phyloP scores from a whole-genome alignment of 108 stramenopile species.

The Fistulifera solaris region DNA sequence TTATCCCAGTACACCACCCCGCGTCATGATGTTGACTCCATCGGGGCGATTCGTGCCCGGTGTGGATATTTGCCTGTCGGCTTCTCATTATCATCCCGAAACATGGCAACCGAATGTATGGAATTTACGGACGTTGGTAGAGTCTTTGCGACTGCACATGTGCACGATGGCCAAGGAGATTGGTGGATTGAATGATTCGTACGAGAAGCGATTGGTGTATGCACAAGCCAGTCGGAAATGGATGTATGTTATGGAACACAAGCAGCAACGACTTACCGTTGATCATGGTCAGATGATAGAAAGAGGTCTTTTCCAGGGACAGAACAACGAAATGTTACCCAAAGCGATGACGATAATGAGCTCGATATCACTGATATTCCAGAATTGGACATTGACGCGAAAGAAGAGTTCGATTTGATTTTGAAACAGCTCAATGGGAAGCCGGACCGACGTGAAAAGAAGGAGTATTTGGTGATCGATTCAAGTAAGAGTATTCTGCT shows the following conservation, averaged over 20 bases:
- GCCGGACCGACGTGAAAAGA: no score
- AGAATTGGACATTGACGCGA: no score
- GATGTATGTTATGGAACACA: neutral
- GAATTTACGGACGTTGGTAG: constrained; percentile 58
- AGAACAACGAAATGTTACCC: neutral
- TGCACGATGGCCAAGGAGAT: constrained; percentile 72
- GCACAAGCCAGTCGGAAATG: neutral
- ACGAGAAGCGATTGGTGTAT: constrained; percentile 1
- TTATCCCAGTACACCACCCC: constrained; percentile 80
- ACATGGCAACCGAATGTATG: constrained; percentile 75
- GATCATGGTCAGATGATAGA: constrained; percentile 36
- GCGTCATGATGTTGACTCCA: constrained; percentile 77
- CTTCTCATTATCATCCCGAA: constrained; percentile 81
- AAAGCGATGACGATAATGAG: neutral
- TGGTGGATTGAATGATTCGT: constrained; percentile 40
- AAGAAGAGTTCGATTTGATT: no score
- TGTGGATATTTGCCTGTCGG: constrained; percentile 77
- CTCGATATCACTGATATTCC: neutral
- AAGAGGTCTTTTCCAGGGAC: constrained; percentile 16
- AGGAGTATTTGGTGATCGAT: no score
- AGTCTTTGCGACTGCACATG: constrained; percentile 78
- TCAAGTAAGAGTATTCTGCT: no score
- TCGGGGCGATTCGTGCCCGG: constrained; percentile 67
- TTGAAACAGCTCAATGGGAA: no score
- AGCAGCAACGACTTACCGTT: constrained; percentile 2